Percentiles rank a stretch among this genome's conserved stretches.
Evolutionary conservation across 805 yeast species (phyloP).

Genomic region (Yarrowia hollandica): DNA sequence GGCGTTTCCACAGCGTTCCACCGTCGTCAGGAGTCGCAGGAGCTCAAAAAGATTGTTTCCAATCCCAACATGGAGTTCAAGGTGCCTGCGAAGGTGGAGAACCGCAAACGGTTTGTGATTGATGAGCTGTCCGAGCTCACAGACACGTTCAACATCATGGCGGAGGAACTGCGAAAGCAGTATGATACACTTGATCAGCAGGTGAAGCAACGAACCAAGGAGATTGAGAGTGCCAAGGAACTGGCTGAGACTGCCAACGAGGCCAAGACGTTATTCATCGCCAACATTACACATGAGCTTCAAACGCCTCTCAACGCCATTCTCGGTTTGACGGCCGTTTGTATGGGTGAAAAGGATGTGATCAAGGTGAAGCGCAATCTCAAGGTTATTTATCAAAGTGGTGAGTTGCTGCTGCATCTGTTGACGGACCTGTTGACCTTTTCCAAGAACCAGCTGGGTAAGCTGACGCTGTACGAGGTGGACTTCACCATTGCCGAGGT

Average conservation of each 20-base stretch:
- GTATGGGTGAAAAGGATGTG: conserved; percentile 79
- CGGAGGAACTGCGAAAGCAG: conserved; percentile 80
- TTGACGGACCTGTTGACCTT: conserved; percentile 88
- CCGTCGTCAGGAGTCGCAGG: not conserved
- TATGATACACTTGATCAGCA: conserved; percentile 82
- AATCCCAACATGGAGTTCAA: conserved; percentile 31
- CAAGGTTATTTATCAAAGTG: conserved; percentile 83
- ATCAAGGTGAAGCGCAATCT: conserved; percentile 69
- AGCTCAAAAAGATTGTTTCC: not conserved
- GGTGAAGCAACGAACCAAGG: conserved; percentile 81
- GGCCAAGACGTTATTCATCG: conserved; percentile 91
- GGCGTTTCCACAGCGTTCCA: not conserved
- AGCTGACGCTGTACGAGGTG: conserved; percentile 78
- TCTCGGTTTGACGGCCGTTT: conserved; percentile 90
- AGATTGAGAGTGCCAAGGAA: conserved; percentile 80
- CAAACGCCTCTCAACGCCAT: conserved; percentile 96
- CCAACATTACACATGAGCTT: conserved; percentile 89
- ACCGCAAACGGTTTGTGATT: conserved; percentile 41
- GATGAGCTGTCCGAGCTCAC: conserved; percentile 86
- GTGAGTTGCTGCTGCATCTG: conserved; percentile 84
- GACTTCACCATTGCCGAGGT: conserved; percentile 79
- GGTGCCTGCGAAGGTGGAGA: conserved; percentile 36
- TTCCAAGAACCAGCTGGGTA: conserved; percentile 84
- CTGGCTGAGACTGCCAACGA: conserved; percentile 95
- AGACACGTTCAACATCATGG: conserved; percentile 87